phyloP scores from a whole-genome alignment of 345 rosid genomes.

The Boechera divaricarpa region DNA sequence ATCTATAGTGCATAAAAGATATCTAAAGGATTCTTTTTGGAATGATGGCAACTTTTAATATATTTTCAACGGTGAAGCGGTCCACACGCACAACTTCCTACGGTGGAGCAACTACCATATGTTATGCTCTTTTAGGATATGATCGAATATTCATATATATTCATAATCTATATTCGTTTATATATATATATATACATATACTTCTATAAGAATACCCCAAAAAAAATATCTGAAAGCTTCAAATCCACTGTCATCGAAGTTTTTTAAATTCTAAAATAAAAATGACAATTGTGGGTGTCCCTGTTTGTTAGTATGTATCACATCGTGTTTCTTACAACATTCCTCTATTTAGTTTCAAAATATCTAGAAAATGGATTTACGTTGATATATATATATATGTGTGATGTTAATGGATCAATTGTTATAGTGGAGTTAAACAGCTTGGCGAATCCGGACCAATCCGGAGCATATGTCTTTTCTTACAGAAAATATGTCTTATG shows the following conservation, averaged over 20 bases:
- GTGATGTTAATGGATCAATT: conserved; percentile 32
- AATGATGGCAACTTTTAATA: conserved; percentile 35
- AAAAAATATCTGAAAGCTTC: conserved; percentile 30
- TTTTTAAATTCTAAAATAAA: not conserved
- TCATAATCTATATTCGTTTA: not conserved
- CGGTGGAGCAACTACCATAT: conserved; percentile 49
- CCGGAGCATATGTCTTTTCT: not conserved
- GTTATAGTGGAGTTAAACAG: conserved; percentile 28
- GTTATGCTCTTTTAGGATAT: conserved; percentile 38
- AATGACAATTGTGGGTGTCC: not conserved
- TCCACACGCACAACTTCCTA: conserved; percentile 49
- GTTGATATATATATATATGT: not conserved
- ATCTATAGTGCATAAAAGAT: conserved; percentile 29
- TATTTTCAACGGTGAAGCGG: conserved; percentile 47
- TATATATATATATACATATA: not conserved
- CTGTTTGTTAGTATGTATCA: not conserved
- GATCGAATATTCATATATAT: conserved; percentile 28
- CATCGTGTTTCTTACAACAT: conserved; percentile 26
- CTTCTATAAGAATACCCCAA: not conserved
- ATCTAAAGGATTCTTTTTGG: conserved; percentile 33
- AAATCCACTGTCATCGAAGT: not conserved
- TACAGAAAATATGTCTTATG: conserved; percentile 1
- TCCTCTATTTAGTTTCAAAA: conserved; percentile 13
- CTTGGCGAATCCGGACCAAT: conserved; percentile 19
- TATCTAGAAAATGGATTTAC: conserved; percentile 28